phyloP scores from a whole-genome alignment of 257 asterid genomes.

The Solanum habrochaites region DNA sequence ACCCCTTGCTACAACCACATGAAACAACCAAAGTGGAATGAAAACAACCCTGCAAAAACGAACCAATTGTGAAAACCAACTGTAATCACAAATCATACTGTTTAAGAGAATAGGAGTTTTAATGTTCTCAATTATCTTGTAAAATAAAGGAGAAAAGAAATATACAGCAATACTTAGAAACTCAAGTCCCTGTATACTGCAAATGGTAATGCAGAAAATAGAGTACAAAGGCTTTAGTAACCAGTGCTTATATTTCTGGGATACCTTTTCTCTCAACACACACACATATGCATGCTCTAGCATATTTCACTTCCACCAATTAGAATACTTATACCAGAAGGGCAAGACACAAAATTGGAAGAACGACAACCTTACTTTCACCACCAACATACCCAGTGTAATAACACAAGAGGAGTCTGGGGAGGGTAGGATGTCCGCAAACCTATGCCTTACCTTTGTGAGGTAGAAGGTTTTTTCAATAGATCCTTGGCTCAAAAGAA shows the following conservation, averaged over 20 bases:
- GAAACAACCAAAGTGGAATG: constrained; percentile 89
- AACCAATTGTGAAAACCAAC: neutral
- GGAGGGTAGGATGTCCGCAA: neutral
- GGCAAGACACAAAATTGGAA: neutral
- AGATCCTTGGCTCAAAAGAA: neutral
- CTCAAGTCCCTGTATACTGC: neutral
- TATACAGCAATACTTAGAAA: neutral
- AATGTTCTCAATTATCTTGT: neutral
- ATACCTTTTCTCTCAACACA: neutral
- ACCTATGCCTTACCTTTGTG: neutral
- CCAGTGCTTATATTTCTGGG: neutral
- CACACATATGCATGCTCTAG: neutral
- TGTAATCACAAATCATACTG: neutral
- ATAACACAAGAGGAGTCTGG: neutral
- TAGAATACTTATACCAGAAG: neutral
- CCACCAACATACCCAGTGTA: neutral
- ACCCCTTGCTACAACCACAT: constrained; percentile 88
- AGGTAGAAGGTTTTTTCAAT: neutral
- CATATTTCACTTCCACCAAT: neutral
- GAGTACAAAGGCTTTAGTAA: neutral
- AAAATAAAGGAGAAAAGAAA: neutral
- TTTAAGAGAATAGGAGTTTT: neutral
- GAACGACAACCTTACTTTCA: neutral
- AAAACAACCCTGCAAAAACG: constrained; percentile 55
- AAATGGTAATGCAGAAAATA: neutral